phyloP scores from a whole-genome alignment of 2,329 filamentous ascomycete species.

The Bipolaris gigantea region DNA sequence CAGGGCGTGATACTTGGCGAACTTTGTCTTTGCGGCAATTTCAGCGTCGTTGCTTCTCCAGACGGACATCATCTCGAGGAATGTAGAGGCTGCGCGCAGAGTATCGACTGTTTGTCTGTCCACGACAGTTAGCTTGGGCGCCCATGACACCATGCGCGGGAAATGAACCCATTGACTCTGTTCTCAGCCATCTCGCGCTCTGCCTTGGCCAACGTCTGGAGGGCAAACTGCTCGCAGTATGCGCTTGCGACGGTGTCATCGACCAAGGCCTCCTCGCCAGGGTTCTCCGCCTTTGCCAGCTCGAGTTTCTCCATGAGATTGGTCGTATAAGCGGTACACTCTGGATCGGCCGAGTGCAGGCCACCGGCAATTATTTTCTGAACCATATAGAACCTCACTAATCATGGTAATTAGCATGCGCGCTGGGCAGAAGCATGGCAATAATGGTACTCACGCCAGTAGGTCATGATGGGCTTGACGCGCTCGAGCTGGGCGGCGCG shows the following conservation, averaged over 20 bases:
- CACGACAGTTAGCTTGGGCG: constrained; percentile 4
- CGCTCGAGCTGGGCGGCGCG: constrained; percentile 81
- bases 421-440: background rate
- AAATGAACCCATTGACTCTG: constrained; percentile 72
- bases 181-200: constrained; percentile 80
- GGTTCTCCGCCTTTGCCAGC: constrained; percentile 72
- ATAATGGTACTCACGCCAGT: constrained; percentile 75
- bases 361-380: constrained; percentile 84
- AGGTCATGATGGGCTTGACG: constrained; percentile 84
- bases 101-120: constrained; percentile 86
- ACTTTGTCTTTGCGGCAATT: constrained; percentile 84
- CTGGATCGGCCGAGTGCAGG: constrained; percentile 76
- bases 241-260: constrained; percentile 87
- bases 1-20: constrained; percentile 92
- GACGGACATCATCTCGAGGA: constrained; percentile 83
- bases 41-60: constrained; percentile 77
- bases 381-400: constrained; percentile 66
- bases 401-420: constrained; percentile 17
- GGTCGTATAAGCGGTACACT: constrained; percentile 78
- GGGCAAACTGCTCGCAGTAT: constrained; percentile 91
- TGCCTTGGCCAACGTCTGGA: constrained; percentile 83
- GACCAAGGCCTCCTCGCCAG: constrained; percentile 77
- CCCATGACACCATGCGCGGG: constrained; percentile 6
- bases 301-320: constrained; percentile 90
- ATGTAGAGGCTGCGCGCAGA: constrained; percentile 88